Conservation (phyloP, 2,329 filamentous ascomycete genomes). For the Stagonosporopsis chrysanthemi region DNA sequence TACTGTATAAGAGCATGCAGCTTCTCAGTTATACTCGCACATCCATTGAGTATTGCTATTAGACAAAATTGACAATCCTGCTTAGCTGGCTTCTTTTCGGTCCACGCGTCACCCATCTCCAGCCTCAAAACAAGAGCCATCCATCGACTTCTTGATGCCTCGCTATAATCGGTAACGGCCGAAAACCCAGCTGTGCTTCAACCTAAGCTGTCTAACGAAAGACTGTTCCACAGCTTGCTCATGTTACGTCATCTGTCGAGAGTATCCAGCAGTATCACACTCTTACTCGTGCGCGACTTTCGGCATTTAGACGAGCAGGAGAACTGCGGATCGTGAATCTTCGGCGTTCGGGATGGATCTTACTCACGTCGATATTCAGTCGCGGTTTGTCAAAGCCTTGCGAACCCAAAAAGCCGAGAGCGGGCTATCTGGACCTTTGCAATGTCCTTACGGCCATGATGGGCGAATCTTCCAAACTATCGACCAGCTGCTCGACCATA, state of each 20-base stretch:
- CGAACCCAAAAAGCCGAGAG: constrained; percentile 38
- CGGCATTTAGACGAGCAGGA: constrained; percentile 10
- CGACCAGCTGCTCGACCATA: constrained; percentile 38
- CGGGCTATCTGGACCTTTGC: constrained; percentile 25
- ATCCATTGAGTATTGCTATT: neutral
- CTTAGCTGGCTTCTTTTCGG: neutral
- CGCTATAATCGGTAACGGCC: neutral
- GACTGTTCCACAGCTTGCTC: neutral
- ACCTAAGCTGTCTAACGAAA: too few relatives aligned
- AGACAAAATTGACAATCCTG: neutral
- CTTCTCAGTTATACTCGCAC: too few relatives aligned
- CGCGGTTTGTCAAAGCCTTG: constrained; percentile 36
- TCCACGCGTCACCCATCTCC: neutral
- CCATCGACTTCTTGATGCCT: neutral
- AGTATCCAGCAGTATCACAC: neutral
- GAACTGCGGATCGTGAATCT: constrained; percentile 5
- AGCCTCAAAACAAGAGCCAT: neutral
- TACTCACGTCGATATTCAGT: constrained; percentile 32
- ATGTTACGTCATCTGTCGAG: constrained; percentile 9
- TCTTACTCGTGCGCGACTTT: neutral
- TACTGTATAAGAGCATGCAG: too few relatives aligned
- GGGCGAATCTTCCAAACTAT: constrained; percentile 40
- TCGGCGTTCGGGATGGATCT: constrained; percentile 23
- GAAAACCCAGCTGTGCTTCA: neutral
- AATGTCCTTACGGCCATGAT: constrained; percentile 41